phyloP scores from a whole-genome alignment of 495 filamentous ascomycete genomes.

The Neurospora intermedia region DNA sequence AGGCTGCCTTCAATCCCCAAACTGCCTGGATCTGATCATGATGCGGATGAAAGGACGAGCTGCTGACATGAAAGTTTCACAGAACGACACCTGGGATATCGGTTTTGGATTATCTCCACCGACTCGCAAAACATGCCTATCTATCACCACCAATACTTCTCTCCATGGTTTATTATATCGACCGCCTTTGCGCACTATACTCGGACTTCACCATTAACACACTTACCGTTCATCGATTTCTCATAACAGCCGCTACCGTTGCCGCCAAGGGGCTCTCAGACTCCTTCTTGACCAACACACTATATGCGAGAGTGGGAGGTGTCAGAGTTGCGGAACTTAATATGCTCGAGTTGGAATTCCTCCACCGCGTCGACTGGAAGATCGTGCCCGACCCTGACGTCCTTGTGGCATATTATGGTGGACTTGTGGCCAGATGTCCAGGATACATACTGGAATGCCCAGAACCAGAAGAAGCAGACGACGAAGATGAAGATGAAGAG shows the following conservation, averaged over 20 bases:
- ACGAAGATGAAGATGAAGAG: constrained; percentile 10
- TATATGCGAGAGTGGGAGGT: constrained; percentile 87
- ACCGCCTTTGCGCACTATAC: constrained; percentile 84
- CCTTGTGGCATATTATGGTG: constrained; percentile 83
- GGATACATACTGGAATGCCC: constrained; percentile 31
- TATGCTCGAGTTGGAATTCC: constrained; percentile 86
- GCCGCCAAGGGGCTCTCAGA: constrained; percentile 93
- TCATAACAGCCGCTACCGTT: constrained; percentile 91
- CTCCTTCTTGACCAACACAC: constrained; percentile 94
- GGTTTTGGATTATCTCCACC: constrained; percentile 82
- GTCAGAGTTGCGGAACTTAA: constrained; percentile 82
- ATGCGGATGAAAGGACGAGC: background rate
- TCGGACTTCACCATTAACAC: constrained; percentile 89
- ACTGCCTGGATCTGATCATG: background rate
- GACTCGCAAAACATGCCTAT: constrained; percentile 87
- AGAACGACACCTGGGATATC: constrained; percentile 90
- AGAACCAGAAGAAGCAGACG: constrained; percentile 13
- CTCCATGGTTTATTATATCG: constrained; percentile 99
- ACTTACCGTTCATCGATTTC: constrained; percentile 90
- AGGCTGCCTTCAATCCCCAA: constrained; percentile 8
- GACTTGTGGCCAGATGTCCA: constrained; percentile 54
- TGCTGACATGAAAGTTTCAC: background rate
- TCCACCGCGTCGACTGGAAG: constrained; percentile 85
- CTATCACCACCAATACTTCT: constrained; percentile 88
- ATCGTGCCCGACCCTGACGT: constrained; percentile 94